These are phyloP conservation scores for Capsicum pubescens DNA, from an alignment of 257 asterid species.

Conservation along the genomic window DNA sequence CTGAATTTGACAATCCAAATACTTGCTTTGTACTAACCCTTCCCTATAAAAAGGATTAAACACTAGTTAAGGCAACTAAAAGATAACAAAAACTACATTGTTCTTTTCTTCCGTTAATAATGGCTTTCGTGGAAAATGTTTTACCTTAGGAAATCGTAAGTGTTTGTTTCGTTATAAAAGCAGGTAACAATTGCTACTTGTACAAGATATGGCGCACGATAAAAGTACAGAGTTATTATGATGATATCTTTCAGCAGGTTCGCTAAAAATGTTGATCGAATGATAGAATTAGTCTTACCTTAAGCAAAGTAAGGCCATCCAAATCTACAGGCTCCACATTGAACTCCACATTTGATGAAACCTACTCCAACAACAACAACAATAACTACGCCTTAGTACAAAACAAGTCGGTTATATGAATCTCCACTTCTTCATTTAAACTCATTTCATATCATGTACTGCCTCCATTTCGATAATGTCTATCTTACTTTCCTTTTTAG, in stretches of 20 bases:
- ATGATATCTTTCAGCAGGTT: not conserved
- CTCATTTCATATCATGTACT: not conserved
- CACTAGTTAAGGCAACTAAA: not conserved
- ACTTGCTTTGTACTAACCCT: slow-evolving; percentile 92
- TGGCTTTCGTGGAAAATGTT: not conserved
- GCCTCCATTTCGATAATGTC: too few species aligned
- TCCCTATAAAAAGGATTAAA: slow-evolving; percentile 57
- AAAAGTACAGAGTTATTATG: not conserved
- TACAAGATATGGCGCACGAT: not conserved
- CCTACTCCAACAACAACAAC: slow-evolving; percentile 42
- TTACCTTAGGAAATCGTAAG: not conserved
- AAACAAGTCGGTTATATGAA: not conserved
- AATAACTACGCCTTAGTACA: not conserved
- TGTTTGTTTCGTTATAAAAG: not conserved
- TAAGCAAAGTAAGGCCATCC: slow-evolving; percentile 73
- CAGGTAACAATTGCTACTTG: not conserved
- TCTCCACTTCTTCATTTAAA: not conserved
- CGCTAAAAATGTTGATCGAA: not conserved
- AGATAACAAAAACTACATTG: not conserved
- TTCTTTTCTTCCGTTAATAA: not conserved
- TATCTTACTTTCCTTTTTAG: too few species aligned
- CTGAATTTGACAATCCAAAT: slow-evolving; percentile 76
- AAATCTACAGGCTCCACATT: slow-evolving; percentile 68
- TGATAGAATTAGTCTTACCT: slow-evolving; percentile 48
- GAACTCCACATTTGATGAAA: slow-evolving; percentile 52